phyloP scores from a whole-genome alignment of 129 eudicot genomes.

The Tagetes erecta region DNA sequence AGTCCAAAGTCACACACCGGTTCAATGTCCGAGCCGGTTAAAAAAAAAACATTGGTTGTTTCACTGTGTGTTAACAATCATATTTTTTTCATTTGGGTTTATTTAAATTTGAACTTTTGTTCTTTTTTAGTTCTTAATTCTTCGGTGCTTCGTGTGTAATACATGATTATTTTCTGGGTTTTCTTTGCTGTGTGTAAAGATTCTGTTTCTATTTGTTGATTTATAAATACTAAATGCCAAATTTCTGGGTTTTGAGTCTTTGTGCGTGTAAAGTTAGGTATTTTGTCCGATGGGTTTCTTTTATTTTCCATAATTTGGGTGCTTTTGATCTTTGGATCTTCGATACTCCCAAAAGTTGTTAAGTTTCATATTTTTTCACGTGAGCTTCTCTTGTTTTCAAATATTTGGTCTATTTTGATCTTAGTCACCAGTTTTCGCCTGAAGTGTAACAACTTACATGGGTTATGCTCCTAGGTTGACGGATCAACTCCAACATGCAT shows the following conservation, averaged over 20 bases:
- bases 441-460: too few relatives aligned
- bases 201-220: conserved; percentile 5
- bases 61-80: conserved; percentile 2
- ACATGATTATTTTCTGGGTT: background rate
- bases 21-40: too few relatives aligned
- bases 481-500: too few relatives aligned
- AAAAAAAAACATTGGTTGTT: background rate
- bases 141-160: conserved; percentile 15
- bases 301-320: conserved; percentile 3
- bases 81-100: background rate
- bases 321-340: conserved; percentile 25
- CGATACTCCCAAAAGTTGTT: conserved; percentile 15
- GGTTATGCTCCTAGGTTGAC: too few relatives aligned
- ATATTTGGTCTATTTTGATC: conserved; percentile 6
- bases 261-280: background rate
- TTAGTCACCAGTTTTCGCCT: background rate
- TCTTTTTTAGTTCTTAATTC: conserved; percentile 14
- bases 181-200: conserved; percentile 18
- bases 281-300: background rate
- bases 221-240: background rate
- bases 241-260: background rate
- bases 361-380: background rate
- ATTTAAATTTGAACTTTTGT: background rate
- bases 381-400: conserved; percentile 26
- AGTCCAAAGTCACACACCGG: too few relatives aligned